phyloP scores from a whole-genome alignment of 805 yeast genomes.

The Starmerella lactis-condensi region DNA sequence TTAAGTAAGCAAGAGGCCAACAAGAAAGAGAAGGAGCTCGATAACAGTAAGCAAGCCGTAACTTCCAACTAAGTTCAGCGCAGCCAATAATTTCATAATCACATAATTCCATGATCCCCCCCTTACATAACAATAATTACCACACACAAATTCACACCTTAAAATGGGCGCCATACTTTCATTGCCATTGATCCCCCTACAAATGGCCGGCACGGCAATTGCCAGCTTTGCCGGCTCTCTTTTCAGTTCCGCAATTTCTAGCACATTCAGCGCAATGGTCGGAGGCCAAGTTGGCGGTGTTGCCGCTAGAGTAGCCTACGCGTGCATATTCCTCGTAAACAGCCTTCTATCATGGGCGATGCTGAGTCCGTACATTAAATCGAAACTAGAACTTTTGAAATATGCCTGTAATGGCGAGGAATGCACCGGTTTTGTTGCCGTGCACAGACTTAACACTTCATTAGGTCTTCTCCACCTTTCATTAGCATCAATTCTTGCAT shows the following conservation, averaged over 20 bases:
- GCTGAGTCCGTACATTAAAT: conserved; percentile 59
- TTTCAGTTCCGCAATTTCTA: conserved; percentile 46
- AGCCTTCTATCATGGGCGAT: conserved; percentile 84
- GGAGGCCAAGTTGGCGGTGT: conserved; percentile 52
- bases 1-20: conserved; percentile 4
- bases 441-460: conserved; percentile 80
- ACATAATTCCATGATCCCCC: no score
- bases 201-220: conserved; percentile 36
- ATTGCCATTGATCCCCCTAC: conserved; percentile 41
- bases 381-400: conserved; percentile 53
- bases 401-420: conserved; percentile 62
- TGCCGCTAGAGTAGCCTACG: conserved; percentile 76
- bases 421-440: conserved; percentile 84
- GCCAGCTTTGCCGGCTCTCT: conserved; percentile 75
- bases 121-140: neutral
- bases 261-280: conserved; percentile 18
- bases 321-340: conserved; percentile 54
- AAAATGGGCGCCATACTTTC: conserved; percentile 27
- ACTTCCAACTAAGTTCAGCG: no score
- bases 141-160: neutral
- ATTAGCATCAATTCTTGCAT: conserved; percentile 43
- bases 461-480: conserved; percentile 60
- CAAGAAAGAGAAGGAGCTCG: conserved; percentile 8
- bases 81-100: no score
- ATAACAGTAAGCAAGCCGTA: no score